Evolutionary conservation across 495 filamentous ascomycete genomes (phyloP).

Genomic region (Glutinoglossum americanum): DNA sequence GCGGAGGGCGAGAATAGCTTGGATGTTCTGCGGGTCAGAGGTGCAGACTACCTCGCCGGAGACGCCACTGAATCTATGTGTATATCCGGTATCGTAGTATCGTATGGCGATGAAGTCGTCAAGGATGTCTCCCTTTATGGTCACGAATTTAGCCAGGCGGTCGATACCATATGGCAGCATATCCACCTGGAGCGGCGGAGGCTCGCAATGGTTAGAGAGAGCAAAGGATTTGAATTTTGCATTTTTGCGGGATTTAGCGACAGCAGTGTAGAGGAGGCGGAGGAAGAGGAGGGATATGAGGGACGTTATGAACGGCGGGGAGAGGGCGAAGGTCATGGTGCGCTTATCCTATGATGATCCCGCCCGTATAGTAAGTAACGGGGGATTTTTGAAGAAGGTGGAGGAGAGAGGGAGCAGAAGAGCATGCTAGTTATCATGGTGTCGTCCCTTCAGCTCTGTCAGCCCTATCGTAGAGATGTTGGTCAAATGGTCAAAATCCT

Average conservation of each 20-base stretch:
- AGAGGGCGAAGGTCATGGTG: background rate
- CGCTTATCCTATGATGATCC: too few species aligned
- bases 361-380: too few species aligned
- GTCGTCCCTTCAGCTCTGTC: background rate
- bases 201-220: background rate
- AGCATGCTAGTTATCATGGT: too few species aligned
- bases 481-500: too few species aligned
- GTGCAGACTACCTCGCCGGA: conserved; percentile 27
- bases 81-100: background rate
- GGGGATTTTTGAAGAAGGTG: background rate
- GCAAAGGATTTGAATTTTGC: background rate
- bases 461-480: background rate
- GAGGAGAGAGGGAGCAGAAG: background rate
- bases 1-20: conserved; percentile 61
- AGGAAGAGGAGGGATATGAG: background rate
- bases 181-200: background rate
- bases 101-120: background rate
- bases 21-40: conserved; percentile 65
- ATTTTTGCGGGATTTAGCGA: background rate
- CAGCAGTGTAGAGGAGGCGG: background rate
- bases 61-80: background rate
- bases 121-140: background rate
- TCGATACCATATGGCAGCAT: conserved; percentile 4
- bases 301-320: background rate
- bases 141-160: background rate